Percentiles rank a stretch among this genome's conserved stretches.
Evolutionary conservation across 129 eudicot genomes (phyloP).

Genomic region (Artemisia argyi): DNA sequence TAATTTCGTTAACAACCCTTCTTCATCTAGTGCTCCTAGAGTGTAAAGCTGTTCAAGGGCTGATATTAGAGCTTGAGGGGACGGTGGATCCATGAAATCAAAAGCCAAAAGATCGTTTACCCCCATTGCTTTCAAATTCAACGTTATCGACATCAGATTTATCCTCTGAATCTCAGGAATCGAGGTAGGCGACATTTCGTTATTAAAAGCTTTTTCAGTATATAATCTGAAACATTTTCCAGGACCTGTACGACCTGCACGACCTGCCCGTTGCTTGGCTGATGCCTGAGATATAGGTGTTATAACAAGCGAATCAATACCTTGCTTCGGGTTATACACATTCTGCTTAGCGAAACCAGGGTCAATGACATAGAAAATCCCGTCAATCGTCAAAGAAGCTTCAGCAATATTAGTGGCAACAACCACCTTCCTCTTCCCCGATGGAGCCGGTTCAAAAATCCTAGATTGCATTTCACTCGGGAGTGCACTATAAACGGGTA

Average conservation of each 20-base stretch:
- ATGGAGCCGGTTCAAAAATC: slow-evolving; percentile 89
- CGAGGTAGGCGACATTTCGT: slow-evolving; percentile 82
- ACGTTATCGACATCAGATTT: slow-evolving; percentile 41
- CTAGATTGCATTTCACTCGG: slow-evolving; percentile 96
- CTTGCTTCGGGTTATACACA: slow-evolving; percentile 35
- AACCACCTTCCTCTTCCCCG: slow-evolving; percentile 80
- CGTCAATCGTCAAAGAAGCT: slow-evolving; percentile 49
- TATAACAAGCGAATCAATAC: slow-evolving; percentile 38
- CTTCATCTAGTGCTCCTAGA: slow-evolving; percentile 86
- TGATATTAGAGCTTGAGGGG: slow-evolving; percentile 83
- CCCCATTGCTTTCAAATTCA: slow-evolving; percentile 88
- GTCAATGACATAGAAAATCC: slow-evolving; percentile 49
- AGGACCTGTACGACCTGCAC: slow-evolving; percentile 48
- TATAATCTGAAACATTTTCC: slow-evolving; percentile 53
- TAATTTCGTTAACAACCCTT: slow-evolving; percentile 79
- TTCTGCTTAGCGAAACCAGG: slow-evolving; percentile 39
- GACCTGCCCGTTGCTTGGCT: slow-evolving; percentile 57
- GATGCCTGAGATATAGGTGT: slow-evolving; percentile 41
- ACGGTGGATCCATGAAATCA: slow-evolving; percentile 84
- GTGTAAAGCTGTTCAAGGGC: slow-evolving; percentile 83
- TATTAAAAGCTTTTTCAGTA: slow-evolving; percentile 76
- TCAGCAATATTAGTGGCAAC: slow-evolving; percentile 51
- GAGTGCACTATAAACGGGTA: slow-evolving; percentile 89
- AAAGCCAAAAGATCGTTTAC: slow-evolving; percentile 72
- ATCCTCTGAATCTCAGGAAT: slow-evolving; percentile 86